Evolutionary conservation across 2,329 filamentous ascomycete genomes (phyloP).

Genomic region (Myrmaecium sp.): DNA sequence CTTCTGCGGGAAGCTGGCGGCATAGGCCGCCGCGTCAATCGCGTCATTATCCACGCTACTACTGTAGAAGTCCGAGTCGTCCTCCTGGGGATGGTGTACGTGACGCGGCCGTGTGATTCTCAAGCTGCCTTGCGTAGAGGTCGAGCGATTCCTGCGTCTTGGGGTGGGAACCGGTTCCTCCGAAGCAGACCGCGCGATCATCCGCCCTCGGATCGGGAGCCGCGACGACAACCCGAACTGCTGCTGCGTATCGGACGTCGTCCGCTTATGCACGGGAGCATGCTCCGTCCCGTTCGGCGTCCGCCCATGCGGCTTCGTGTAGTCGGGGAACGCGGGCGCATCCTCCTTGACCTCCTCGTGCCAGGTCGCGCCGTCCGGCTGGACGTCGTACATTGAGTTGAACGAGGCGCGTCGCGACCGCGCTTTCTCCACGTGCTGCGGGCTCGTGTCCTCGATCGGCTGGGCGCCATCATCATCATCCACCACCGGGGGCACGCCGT

Average conservation of each 20-base stretch:
- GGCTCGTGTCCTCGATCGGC: too few relatives aligned
- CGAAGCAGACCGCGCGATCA: slow-evolving; percentile 10
- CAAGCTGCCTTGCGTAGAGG: slow-evolving; percentile 20
- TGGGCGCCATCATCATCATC: too few relatives aligned
- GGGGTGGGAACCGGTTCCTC: slow-evolving; percentile 7
- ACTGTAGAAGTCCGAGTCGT: too few relatives aligned
- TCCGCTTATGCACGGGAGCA: slow-evolving; percentile 3
- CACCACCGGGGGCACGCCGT: too few relatives aligned
- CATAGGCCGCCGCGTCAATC: too few relatives aligned
- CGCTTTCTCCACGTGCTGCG: slow-evolving; percentile 9
- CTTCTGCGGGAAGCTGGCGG: too few relatives aligned
- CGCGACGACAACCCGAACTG: slow-evolving; percentile 8
- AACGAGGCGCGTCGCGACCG: slow-evolving; percentile 35
- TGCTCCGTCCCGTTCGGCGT: slow-evolving; percentile 11
- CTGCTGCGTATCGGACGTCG: too few relatives aligned
- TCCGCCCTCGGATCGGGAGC: slow-evolving; percentile 12
- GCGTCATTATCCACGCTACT: too few relatives aligned
- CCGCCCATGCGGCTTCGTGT: slow-evolving; percentile 45
- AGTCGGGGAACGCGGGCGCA: slow-evolving; percentile 65
- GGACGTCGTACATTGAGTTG: slow-evolving; percentile 19
- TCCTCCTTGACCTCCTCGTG: slow-evolving; percentile 65
- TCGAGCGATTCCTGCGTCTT: slow-evolving; percentile 15
- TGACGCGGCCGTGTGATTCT: slow-evolving; percentile 12
- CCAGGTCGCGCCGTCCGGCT: slow-evolving; percentile 7
- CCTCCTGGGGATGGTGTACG: too few relatives aligned